Evolutionary conservation across 305 asterid species (phyloP), one percentile per base, ranked within the genome.

Genomic region (Fraxinus floribunda): DNA sequence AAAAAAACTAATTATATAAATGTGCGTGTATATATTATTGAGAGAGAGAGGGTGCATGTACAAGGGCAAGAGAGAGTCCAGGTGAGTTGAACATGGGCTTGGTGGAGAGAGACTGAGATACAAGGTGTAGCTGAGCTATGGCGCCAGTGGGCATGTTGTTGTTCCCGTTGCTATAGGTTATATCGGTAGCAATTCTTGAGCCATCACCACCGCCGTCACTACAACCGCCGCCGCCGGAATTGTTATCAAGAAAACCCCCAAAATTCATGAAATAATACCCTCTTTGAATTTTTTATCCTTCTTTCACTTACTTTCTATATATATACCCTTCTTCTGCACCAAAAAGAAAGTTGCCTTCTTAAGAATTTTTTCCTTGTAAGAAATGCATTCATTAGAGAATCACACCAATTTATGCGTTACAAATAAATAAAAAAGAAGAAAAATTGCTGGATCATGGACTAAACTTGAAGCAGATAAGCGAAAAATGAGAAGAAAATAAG

Each of bases 161-260:
- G 29, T 30, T 30, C 32, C 6, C 78, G 79, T 81, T 80, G 82
- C 66, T 83, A 77, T 83, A 91, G 41, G 89, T 83, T 82, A 85
- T 88, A 71, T 90, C 91, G 73, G 90, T 87, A 77, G 77, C 90
- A 80, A 88, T 84, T 86, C 91, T 90, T 78, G 86, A 86, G 79
- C 91, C 89, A 26, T 89, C 90, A 46, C 91, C 90, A 46, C 39
- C 22, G 9, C 9, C 75, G 16, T 9, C 34, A 18, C 26, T 18
- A 70, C 39, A 38, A 5, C 82, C 88, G 52, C 90, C 88, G 83
- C 88, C 82, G 44, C 88, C 88, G 85, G 87, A 87, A 87, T 82
- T 87, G 68, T 52, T 85, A 70, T 93, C 94, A 35, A 93, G 90
- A 88, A 91, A 95, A 72, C 89, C 97, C 86, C 95, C 98, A 91